A percentile compares a stretch with the other conserved stretches of the same genome.
Evolutionary conservation across 192 early-diverging fungal species (phyloP).

Genomic region (Entomortierella lignicola): DNA sequence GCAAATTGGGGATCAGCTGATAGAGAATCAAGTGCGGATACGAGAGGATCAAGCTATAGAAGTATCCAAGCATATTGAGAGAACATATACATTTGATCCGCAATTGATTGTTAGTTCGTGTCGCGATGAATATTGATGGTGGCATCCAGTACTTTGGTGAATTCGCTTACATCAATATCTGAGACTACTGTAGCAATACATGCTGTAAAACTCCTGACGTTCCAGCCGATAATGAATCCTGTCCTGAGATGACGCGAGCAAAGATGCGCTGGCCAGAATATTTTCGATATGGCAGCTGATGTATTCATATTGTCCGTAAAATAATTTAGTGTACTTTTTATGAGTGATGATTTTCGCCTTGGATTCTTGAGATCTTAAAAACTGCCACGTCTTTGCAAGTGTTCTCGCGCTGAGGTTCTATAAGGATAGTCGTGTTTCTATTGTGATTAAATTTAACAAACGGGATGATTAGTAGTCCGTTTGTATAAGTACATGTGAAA

Average conservation of each 20-base stretch:
- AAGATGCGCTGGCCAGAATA: constrained; percentile 67
- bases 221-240: constrained; percentile 68
- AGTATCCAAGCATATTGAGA: not conserved
- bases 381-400: constrained; percentile 59
- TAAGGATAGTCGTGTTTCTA: constrained; percentile 61
- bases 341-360: not conserved
- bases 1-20: constrained; percentile 36
- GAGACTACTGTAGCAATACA: constrained; percentile 65
- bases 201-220: constrained; percentile 56
- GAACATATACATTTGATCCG: not conserved
- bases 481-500: not conserved
- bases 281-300: constrained; percentile 56
- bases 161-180: constrained; percentile 57
- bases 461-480: not conserved
- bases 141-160: not conserved
- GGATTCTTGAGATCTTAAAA: constrained; percentile 24
- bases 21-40: constrained; percentile 26
- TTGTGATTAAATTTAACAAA: not conserved
- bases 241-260: constrained; percentile 55
- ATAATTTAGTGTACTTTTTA: not conserved
- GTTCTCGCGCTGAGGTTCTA: constrained; percentile 60
- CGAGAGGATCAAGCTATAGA: constrained; percentile 30
- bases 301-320: constrained; percentile 34
- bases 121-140: not conserved
- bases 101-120: not conserved